phyloP scores from a whole-genome alignment of 768 basidiomycete genomes.

The Galerina marginata region DNA sequence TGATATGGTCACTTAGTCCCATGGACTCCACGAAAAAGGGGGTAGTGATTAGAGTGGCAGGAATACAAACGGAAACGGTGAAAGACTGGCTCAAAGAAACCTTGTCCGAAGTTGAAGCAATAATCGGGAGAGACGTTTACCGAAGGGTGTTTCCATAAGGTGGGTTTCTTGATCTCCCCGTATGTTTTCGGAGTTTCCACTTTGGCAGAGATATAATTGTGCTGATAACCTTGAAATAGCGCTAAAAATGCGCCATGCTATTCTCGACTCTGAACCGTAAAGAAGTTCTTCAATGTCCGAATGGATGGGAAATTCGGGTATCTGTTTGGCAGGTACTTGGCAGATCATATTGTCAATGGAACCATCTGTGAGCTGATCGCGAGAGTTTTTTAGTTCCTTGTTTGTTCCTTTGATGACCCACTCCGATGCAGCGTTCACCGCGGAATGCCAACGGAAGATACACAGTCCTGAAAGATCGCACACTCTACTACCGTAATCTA shows the following conservation, averaged over 20 bases:
- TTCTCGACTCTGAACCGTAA: neutral
- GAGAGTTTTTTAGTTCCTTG: neutral
- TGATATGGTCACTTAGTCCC: slow-evolving; percentile 84
- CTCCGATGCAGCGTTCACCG: neutral
- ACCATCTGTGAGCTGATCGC: neutral
- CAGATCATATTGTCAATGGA: too few relatives aligned
- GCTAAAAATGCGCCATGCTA: too few relatives aligned
- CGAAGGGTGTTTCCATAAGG: slow-evolving; percentile 60
- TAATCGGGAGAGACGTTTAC: slow-evolving; percentile 70
- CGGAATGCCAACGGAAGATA: too few relatives aligned
- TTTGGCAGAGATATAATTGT: too few relatives aligned
- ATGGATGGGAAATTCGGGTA: slow-evolving; percentile 1
- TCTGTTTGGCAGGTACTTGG: neutral
- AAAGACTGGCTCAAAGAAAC: slow-evolving; percentile 69
- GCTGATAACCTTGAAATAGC: too few relatives aligned
- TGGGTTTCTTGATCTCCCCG: too few relatives aligned
- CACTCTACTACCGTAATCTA: slow-evolving; percentile 13
- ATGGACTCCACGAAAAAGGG: slow-evolving; percentile 49
- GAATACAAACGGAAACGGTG: slow-evolving; percentile 76
- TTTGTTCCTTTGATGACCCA: neutral
- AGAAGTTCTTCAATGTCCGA: neutral
- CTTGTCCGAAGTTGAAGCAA: slow-evolving; percentile 52
- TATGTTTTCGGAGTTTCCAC: too few relatives aligned
- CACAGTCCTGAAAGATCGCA: too few relatives aligned
- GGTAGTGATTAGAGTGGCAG: slow-evolving; percentile 76